Base-by-base conservation (phyloP, 352 stramenopile species). In the Pythium chondricola region DNA sequence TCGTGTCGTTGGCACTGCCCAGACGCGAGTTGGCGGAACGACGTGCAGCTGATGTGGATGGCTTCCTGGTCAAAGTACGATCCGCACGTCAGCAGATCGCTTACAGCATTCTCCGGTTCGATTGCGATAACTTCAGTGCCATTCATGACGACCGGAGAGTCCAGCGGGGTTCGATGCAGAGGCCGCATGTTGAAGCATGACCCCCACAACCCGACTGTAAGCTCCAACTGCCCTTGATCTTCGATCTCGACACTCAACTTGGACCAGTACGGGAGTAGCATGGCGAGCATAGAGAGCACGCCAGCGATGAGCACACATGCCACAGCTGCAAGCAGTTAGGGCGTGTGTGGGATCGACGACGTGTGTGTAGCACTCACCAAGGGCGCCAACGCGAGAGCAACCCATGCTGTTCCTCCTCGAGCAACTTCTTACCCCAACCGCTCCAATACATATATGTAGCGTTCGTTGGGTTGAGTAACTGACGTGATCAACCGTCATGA, bases 261-360 rank as follows among this genome's bases (percentile, higher is more conserved):
- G 20, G 68, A 79, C 74, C 74, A 85, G 45, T 77, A 85, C 6
- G 74, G 74, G 21, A 85, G 40, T 9, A 81, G 36, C 13, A 85
- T 59, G 11, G 61, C 67, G 7, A 71, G 43, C 18, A 66, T 43
- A 2, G 63, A 68, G 29, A 81, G 31, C 14, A 67, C 25, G 6
- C 56, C 60, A 37, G 70, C 68, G 20, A 59, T 10, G 32, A 75
- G 11, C 2, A 67, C 68, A 24, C 56, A 71, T 8, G 26, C 37
- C 21, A 77, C 56, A 35, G 66, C 74, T 85, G 16, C 9, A 20
- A 32, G 4, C 22, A 42, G n/a, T n/a, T n/a, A n/a, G n/a, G n/a
- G n/a, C n/a, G n/a, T n/a, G n/a, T n/a, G n/a, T n/a, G n/a, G n/a
- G n/a, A n/a, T n/a, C n/a, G n/a, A n/a, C n/a, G n/a, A n/a, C n/a